Conservation (phyloP, 495 filamentous ascomycete genomes). For the Lindgomyces ingoldianus region DNA sequence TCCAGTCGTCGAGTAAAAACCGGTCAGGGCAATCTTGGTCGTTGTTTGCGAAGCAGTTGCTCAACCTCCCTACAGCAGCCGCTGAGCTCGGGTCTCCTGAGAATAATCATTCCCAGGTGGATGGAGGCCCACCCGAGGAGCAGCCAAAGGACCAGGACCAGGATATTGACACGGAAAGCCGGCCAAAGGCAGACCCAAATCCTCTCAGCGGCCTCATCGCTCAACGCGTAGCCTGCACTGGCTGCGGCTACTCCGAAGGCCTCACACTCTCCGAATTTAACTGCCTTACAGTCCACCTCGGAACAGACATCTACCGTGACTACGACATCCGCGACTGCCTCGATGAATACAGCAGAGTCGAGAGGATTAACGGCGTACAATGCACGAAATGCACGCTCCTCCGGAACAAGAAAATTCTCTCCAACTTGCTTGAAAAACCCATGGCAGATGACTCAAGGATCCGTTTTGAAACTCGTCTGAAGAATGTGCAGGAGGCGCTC, state of each 20-base stretch:
- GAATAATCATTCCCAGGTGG: not conserved
- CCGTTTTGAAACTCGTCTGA: constrained; percentile 51
- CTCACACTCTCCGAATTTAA: constrained; percentile 90
- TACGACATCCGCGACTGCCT: constrained; percentile 76
- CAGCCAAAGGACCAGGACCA: not conserved
- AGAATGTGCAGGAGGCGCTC: constrained; percentile 66
- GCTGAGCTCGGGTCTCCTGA: not conserved
- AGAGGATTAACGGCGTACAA: constrained; percentile 82
- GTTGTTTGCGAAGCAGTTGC: constrained; percentile 46
- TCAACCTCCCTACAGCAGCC: constrained; percentile 34
- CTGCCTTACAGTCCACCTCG: constrained; percentile 83
- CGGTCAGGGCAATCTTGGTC: constrained; percentile 15
- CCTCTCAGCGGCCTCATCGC: constrained; percentile 88
- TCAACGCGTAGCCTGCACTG: constrained; percentile 84
- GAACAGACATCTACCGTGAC: constrained; percentile 43
- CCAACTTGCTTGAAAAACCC: constrained; percentile 47
- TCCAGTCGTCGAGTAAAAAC: constrained; percentile 47
- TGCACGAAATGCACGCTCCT: constrained; percentile 89
- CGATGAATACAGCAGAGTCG: constrained; percentile 80
- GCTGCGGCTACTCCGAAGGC: constrained; percentile 83
- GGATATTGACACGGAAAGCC: constrained; percentile 11
- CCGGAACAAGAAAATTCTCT: constrained; percentile 52
- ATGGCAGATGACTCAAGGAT: not conserved
- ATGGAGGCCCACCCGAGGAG: not conserved
- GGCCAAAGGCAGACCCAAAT: constrained; percentile 46